Evolutionary conservation across 2,329 filamentous ascomycete species (phyloP).

Genomic region (Claviceps sp.): DNA sequence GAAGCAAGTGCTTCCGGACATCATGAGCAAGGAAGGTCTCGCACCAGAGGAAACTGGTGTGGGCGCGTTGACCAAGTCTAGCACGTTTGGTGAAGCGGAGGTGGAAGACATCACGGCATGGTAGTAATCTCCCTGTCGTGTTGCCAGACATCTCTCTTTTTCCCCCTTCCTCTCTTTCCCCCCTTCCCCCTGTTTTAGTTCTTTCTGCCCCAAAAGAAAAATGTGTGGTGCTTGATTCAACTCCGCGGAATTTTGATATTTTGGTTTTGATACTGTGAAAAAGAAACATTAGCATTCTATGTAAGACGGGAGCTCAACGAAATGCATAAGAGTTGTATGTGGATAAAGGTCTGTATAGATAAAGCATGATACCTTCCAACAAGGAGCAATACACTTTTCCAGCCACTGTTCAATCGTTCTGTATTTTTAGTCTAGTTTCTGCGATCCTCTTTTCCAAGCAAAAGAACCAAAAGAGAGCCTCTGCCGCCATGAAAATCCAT

Average conservation of each 20-base stretch:
- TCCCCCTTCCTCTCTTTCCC: background rate
- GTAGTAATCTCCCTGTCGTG: conserved; percentile 34
- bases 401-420: background rate
- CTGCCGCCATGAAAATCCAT: background rate
- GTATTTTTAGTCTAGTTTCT: background rate
- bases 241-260: background rate
- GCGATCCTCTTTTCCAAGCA: background rate
- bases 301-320: background rate
- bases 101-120: conserved; percentile 93
- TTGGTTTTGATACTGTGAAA: background rate
- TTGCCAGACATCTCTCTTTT: background rate
- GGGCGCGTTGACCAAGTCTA: conserved; percentile 64
- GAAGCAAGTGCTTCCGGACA: conserved; percentile 68
- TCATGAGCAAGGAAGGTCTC: conserved; percentile 56
- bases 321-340: background rate
- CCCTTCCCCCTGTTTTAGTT: background rate
- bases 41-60: conserved; percentile 37
- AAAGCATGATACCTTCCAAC: background rate
- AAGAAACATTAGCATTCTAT: background rate
- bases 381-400: background rate
- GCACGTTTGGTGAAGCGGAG: conserved; percentile 90
- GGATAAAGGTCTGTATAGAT: background rate
- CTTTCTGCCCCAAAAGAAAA: too few species aligned
- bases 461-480: background rate
- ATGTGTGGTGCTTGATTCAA: background rate